Percentiles rank a stretch among this genome's conserved stretches.
Conservation (phyloP, 1,284 basidiomycete genomes). For the Gomphus sp. region DNA sequence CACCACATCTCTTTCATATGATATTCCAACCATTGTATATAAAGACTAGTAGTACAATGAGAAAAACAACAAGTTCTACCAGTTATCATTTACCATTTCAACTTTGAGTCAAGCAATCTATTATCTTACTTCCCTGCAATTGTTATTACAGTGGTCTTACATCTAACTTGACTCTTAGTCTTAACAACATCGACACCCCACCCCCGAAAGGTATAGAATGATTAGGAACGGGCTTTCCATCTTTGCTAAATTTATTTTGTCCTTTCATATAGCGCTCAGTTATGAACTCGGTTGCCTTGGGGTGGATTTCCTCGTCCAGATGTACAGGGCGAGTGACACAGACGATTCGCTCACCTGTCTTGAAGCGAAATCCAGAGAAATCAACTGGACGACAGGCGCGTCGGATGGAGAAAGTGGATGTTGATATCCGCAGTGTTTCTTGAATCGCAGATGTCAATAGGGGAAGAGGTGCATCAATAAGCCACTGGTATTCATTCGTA, state of each 20-base stretch:
- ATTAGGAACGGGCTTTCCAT: conserved; percentile 16
- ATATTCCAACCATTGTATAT: too few relatives aligned
- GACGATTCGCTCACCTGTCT: conserved; percentile 18
- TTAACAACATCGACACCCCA: too few relatives aligned
- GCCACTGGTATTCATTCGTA: not conserved
- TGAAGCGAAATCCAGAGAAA: conserved; percentile 16
- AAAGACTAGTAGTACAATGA: too few relatives aligned
- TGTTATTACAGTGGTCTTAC: too few relatives aligned
- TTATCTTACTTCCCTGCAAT: too few relatives aligned
- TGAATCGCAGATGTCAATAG: conserved; percentile 22
- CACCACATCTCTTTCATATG: too few relatives aligned
- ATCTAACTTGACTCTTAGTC: too few relatives aligned
- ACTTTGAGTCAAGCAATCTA: too few relatives aligned
- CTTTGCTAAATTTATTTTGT: conserved; percentile 11
- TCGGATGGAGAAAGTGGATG: conserved; percentile 23
- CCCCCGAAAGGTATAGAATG: conserved; percentile 19
- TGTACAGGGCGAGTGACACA: conserved; percentile 19
- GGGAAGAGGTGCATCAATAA: conserved; percentile 15
- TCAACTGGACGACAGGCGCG: conserved; percentile 15
- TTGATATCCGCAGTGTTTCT: conserved; percentile 25
- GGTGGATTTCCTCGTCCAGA: conserved; percentile 17
- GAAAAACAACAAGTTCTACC: too few relatives aligned
- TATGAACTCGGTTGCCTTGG: conserved; percentile 10
- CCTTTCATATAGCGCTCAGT: conserved; percentile 14
- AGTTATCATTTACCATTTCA: too few relatives aligned